Evolutionary conservation across 371 early-diverging fungal species (phyloP), one percentile per base, ranked within the genome.

Genomic region (Syncephalis plumigaleata): DNA sequence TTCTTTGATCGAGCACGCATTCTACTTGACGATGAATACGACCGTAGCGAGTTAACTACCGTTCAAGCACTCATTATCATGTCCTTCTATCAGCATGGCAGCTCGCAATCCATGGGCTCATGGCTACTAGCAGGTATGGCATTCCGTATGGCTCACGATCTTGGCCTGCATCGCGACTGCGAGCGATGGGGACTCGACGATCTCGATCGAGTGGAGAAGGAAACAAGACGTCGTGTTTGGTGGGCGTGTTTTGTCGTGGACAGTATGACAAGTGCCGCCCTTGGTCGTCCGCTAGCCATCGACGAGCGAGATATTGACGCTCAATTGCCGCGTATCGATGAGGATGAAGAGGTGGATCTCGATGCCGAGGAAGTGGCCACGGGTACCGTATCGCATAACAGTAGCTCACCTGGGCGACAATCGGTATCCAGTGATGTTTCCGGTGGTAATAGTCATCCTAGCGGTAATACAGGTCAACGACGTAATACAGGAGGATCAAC

Each of bases 91-190:
- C 43, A 43, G 11, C 43, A 43, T 20, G 22, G 18, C 22, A 18
- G 22, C 11, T 20, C 18, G 4, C 18, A 24, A 13, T 18, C 50
- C 72, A 58, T 67, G 71, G 46, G 44, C 26, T 17, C 39, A 37
- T 57, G 57, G 57, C 31, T 54, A 36, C 48, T 50, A 36, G 37
- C 20, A 15, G 80, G 80, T 11, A 66, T 59, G 48, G 77, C 80
- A 3, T 75, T 70, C 22, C 65, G 77, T 9, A 70, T 75, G 70
- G 77, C 77, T 3, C 75, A 77, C 52, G 80, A 79, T 48, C 39
- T 79, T 42, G 80, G 80, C 0, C 57, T 79, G 49, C 80, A 79
- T 52, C 68, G 77, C 23, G 71, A 77, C 27, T 24, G 22, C 3
- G 43, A 43, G 21, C 16, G 36, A 11, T 73, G 71, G 65, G 55